phyloP scores from a whole-genome alignment of 129 eudicot genomes.

The Kitagawia praeruptora region DNA sequence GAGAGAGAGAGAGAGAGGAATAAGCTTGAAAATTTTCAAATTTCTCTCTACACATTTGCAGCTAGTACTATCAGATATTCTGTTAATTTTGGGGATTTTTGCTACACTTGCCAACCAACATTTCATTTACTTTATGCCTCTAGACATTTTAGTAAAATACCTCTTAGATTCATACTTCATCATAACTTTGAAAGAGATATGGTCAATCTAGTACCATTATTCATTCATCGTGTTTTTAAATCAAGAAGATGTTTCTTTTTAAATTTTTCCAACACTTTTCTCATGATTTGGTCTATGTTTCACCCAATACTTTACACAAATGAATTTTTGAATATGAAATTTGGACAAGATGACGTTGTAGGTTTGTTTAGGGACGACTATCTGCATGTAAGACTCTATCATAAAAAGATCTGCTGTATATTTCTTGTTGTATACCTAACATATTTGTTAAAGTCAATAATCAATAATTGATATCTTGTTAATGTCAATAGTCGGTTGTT shows the following conservation, averaged over 20 bases:
- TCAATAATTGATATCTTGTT: too few species aligned
- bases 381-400: neutral
- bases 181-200: neutral
- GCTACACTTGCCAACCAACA: neutral
- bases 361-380: constrained; percentile 1
- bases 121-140: neutral
- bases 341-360: neutral
- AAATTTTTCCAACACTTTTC: neutral
- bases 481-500: too few species aligned
- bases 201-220: neutral
- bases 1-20: too few species aligned
- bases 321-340: neutral
- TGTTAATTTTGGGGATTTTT: neutral
- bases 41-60: too few species aligned
- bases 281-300: neutral
- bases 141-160: neutral
- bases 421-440: constrained; percentile 8
- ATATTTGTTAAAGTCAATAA: too few species aligned
- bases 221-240: neutral
- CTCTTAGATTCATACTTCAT: neutral
- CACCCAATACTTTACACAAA: neutral
- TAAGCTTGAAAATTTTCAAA: too few species aligned
- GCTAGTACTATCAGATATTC: neutral
- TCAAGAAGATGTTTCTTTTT: neutral
- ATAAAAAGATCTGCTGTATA: neutral